A percentile compares a stretch with the other conserved stretches of the same genome.
Conservation (phyloP, 768 basidiomycete genomes). For the Terana coerulea region DNA sequence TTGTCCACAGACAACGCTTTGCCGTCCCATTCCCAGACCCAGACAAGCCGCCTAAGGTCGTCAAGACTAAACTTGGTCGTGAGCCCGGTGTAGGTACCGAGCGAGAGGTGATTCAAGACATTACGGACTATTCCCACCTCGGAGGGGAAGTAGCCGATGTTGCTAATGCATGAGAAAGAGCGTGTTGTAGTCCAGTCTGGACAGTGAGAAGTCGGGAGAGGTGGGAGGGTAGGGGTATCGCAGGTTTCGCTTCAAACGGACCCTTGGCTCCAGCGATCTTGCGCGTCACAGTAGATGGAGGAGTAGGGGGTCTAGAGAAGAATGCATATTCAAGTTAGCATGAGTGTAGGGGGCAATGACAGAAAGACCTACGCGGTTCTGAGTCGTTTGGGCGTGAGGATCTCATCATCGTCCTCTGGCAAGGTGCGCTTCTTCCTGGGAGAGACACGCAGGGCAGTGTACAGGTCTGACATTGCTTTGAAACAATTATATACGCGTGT, state of each 20-base stretch:
- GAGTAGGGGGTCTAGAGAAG: conserved; percentile 50
- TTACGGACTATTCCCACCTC: conserved; percentile 75
- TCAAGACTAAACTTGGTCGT: conserved; percentile 59
- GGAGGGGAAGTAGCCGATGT: conserved; percentile 73
- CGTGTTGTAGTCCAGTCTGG: conserved; percentile 73
- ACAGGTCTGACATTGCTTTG: conserved; percentile 52
- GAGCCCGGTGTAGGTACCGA: conserved; percentile 66
- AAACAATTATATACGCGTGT: conserved; percentile 5
- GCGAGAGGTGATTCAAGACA: conserved; percentile 73
- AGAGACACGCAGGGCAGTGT: conserved; percentile 58
- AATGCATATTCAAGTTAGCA: conserved; percentile 1
- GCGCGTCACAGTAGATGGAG: conserved; percentile 46
- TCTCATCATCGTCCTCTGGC: conserved; percentile 46
- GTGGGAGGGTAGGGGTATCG: conserved; percentile 45
- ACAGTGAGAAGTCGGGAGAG: conserved; percentile 59
- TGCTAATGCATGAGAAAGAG: conserved; percentile 81
- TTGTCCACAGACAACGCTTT: conserved; percentile 25
- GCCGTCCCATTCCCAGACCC: conserved; percentile 89
- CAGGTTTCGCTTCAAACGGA: conserved; percentile 16
- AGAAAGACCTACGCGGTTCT: conserved; percentile 44
- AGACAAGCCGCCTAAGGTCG: conserved; percentile 74
- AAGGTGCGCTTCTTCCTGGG: conserved; percentile 66
- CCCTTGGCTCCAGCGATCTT: conserved; percentile 21
- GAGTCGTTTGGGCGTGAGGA: conserved; percentile 67
- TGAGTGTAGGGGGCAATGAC: background rate